Evolutionary conservation across 2,329 filamentous ascomycete genomes (phyloP).

Genomic region (Fusarium pseudoanthophilum): DNA sequence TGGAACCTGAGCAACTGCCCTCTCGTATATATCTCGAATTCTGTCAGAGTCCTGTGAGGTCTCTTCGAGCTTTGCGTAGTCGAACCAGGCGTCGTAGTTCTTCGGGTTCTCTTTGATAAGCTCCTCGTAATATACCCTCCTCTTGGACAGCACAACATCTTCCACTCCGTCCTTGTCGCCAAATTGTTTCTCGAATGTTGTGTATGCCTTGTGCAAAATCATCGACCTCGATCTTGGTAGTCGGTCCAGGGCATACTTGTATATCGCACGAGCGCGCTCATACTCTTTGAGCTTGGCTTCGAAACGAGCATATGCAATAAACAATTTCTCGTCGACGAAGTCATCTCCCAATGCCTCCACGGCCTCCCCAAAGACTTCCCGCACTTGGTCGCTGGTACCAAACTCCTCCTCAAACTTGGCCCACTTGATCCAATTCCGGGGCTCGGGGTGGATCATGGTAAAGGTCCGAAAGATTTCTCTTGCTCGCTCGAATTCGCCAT

Average conservation of each 20-base stretch:
- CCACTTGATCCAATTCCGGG: constrained; percentile 99
- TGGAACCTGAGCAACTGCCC: constrained; percentile 93
- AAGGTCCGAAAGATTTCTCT: constrained; percentile 90
- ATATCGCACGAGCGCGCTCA: constrained; percentile 92
- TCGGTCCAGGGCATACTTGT: constrained; percentile 94
- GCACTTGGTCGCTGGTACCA: constrained; percentile 89
- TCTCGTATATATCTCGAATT: constrained; percentile 92
- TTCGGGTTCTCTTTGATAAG: constrained; percentile 93
- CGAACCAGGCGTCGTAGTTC: constrained; percentile 98
- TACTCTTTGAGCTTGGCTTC: constrained; percentile 96
- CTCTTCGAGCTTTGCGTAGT: constrained; percentile 92
- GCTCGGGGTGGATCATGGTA: constrained; percentile 91
- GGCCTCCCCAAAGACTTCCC: constrained; percentile 89
- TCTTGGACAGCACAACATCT: constrained; percentile 94
- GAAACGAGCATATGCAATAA: constrained; percentile 94
- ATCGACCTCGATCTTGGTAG: constrained; percentile 88
- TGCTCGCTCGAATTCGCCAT: constrained; percentile 91
- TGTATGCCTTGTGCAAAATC: constrained; percentile 90
- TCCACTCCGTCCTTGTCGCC: constrained; percentile 94
- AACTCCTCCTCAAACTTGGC: constrained; percentile 96
- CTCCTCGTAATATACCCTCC: constrained; percentile 92
- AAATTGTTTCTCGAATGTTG: constrained; percentile 97
- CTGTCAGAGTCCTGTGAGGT: constrained; percentile 82
- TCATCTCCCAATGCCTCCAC: constrained; percentile 93
- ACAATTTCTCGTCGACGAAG: constrained; percentile 94